Conservation (phyloP, 768 basidiomycete genomes). For the Boletus bicolor region DNA sequence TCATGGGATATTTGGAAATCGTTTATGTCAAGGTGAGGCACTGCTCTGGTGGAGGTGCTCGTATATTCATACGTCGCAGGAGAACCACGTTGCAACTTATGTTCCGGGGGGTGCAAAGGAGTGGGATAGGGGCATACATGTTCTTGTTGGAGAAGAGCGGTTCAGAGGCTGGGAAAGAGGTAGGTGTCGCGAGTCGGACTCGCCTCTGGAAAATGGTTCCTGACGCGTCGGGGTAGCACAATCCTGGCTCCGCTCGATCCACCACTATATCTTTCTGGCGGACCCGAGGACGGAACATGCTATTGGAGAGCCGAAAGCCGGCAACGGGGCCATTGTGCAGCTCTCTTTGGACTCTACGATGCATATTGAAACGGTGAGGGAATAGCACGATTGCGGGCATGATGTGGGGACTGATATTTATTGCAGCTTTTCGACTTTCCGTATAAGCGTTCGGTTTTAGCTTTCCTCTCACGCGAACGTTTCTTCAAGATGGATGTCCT, state of each 20-base stretch:
- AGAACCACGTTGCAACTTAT: slow-evolving; percentile 24
- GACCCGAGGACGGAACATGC: slow-evolving; percentile 42
- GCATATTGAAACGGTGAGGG: slow-evolving; percentile 22
- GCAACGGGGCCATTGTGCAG: slow-evolving; percentile 33
- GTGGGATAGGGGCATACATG: slow-evolving; percentile 40
- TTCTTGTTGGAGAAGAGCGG: slow-evolving; percentile 46
- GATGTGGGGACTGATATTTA: background rate
- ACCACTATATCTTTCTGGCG: slow-evolving; percentile 42
- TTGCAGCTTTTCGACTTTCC: slow-evolving; percentile 26
- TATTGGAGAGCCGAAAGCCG: slow-evolving; percentile 41
- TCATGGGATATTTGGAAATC: slow-evolving; percentile 45
- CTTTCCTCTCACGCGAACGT: slow-evolving; percentile 14
- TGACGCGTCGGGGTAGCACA: slow-evolving; percentile 12
- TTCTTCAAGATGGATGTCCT: slow-evolving; percentile 26
- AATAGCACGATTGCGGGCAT: background rate
- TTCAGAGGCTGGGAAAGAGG: slow-evolving; percentile 43
- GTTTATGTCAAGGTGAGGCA: slow-evolving; percentile 43
- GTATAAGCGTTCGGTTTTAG: slow-evolving; percentile 24
- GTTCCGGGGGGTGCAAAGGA: slow-evolving; percentile 28
- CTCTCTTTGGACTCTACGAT: slow-evolving; percentile 13
- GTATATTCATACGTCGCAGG: slow-evolving; percentile 5
- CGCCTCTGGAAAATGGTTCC: background rate
- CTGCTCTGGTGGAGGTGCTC: background rate
- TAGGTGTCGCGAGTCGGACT: slow-evolving; percentile 23
- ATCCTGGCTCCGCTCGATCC: slow-evolving; percentile 28